Conservation (phyloP, 768 basidiomycete species). For the Suillus lakei region DNA sequence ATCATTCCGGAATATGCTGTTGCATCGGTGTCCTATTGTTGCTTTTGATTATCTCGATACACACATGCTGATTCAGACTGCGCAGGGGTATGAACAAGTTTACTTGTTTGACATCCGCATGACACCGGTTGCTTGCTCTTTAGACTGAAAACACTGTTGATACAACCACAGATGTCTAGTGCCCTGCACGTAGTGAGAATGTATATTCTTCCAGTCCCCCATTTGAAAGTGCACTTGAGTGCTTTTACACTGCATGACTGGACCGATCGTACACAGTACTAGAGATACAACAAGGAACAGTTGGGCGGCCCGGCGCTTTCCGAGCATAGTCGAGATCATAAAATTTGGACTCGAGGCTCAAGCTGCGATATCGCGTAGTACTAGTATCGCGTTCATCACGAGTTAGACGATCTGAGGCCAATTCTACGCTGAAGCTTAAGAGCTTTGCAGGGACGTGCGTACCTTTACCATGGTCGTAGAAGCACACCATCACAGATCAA, state of each 20-base stretch:
- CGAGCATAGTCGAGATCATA: neutral
- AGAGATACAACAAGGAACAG: neutral
- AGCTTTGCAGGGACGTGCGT: neutral
- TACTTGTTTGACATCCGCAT: too few relatives aligned
- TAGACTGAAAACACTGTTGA: neutral
- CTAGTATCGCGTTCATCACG: neutral
- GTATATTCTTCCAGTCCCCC: neutral
- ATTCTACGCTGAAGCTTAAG: neutral
- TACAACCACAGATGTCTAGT: too few relatives aligned
- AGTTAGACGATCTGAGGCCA: neutral
- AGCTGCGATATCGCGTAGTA: neutral
- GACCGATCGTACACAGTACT: neutral
- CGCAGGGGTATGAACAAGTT: too few relatives aligned
- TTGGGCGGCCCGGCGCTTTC: neutral
- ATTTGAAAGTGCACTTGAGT: neutral
- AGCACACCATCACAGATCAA: constrained; percentile 57
- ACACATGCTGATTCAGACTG: neutral
- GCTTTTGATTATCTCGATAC: neutral
- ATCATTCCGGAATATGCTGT: too few relatives aligned
- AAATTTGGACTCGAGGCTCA: neutral
- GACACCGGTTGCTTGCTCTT: neutral
- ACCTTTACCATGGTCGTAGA: constrained; percentile 39
- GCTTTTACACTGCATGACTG: neutral
- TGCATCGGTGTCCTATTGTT: too few relatives aligned
- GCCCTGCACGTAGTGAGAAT: neutral